Evolutionary conservation across 2,329 filamentous ascomycete species (phyloP).

Genomic region (Eurotiales sp.): DNA sequence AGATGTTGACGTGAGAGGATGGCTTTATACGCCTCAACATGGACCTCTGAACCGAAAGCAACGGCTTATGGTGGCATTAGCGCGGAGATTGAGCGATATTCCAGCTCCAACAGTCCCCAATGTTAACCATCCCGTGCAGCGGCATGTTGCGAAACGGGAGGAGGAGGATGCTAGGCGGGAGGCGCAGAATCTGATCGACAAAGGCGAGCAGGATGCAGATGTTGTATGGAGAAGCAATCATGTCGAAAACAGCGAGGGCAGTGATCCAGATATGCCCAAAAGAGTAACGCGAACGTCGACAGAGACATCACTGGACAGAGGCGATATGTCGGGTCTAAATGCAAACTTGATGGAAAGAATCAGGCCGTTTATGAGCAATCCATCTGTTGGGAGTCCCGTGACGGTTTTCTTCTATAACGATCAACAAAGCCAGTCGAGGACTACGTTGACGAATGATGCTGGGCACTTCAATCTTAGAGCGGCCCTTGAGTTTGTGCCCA

Average conservation of each 20-base stretch:
- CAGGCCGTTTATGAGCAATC: constrained; percentile 83
- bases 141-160: constrained; percentile 50
- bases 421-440: constrained; percentile 73
- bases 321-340: constrained; percentile 76
- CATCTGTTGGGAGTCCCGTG: constrained; percentile 71
- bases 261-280: constrained; percentile 26
- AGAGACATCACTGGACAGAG: constrained; percentile 61
- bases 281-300: constrained; percentile 43
- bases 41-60: constrained; percentile 86
- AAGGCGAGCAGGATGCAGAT: constrained; percentile 67
- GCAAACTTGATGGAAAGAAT: constrained; percentile 82
- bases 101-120: constrained; percentile 18
- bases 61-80: constrained; percentile 78
- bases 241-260: constrained; percentile 21
- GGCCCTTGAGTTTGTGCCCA: constrained; percentile 83
- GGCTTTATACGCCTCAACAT: constrained; percentile 84
- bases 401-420: constrained; percentile 96
- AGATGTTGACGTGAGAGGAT: constrained; percentile 91
- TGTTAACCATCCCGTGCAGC: constrained; percentile 33
- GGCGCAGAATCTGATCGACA: constrained; percentile 70
- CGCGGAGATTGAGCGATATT: constrained; percentile 82
- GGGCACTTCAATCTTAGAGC: constrained; percentile 83
- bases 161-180: constrained; percentile 69
- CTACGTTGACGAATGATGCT: constrained; percentile 77
- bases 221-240: constrained; percentile 63